A percentile compares a stretch with the other conserved stretches of the same genome.
phyloP scores from a whole-genome alignment of 2,329 filamentous ascomycete genomes.

The Sporothrix pseudoabietina region DNA sequence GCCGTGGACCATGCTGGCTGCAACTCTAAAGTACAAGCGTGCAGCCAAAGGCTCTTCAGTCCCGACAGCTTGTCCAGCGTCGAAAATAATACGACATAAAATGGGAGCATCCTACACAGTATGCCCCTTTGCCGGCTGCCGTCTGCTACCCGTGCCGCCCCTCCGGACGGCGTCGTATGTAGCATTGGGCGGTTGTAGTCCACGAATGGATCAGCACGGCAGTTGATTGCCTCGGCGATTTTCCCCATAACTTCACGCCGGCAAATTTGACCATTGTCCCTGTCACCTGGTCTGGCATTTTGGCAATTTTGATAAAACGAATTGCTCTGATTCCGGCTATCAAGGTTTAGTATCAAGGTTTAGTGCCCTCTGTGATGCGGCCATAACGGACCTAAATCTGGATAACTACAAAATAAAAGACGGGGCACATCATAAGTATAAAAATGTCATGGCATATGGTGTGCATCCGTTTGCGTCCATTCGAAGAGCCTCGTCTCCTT shows the following conservation, averaged over 20 bases:
- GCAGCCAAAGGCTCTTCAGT: background rate
- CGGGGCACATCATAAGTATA: background rate
- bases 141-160: background rate
- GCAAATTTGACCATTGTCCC: background rate
- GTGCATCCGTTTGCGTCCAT: background rate
- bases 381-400: background rate
- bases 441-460: background rate
- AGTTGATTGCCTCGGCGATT: background rate
- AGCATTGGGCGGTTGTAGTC: background rate
- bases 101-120: too few relatives aligned
- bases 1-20: background rate
- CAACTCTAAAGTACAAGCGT: background rate
- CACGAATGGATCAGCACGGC: background rate
- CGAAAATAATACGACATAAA: background rate
- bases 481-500: background rate
- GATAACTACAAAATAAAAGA: background rate
- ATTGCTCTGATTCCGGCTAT: background rate
- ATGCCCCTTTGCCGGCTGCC: background rate
- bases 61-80: background rate
- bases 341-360: background rate
- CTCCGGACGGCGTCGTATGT: background rate
- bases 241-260: background rate
- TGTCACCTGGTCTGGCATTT: background rate
- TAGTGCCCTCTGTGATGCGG: background rate
- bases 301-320: background rate